These are phyloP conservation scores for Paramecium biaurelia DNA, from an alignment of 73 alveolate species.

Conservation along the genomic window DNA sequence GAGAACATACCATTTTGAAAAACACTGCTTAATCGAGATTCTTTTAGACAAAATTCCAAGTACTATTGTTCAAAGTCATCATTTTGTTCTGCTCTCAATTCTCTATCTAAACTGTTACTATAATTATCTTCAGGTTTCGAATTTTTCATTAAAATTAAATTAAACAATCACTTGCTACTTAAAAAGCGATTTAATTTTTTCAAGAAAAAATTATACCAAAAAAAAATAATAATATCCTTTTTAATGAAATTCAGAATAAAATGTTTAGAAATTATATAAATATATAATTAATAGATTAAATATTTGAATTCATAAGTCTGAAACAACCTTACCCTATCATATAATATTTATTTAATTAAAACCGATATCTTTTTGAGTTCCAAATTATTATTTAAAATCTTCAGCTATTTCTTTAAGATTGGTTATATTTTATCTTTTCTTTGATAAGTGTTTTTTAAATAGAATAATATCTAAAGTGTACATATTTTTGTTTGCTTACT, in stretches of 20 bases:
- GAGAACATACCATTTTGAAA: not conserved
- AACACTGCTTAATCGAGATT: not conserved
- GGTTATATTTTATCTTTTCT: not conserved
- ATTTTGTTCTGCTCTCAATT: not conserved
- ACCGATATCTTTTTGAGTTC: not conserved
- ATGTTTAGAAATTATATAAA: not conserved
- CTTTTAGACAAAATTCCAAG: not conserved
- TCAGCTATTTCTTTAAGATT: not conserved
- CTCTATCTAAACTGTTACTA: not conserved
- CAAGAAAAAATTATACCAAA: not conserved
- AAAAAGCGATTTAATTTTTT: not conserved
- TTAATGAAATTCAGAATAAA: not conserved
- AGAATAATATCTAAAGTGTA: no score
- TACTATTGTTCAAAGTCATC: constrained; percentile 28
- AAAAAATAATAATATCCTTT: not conserved
- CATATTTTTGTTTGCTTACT: no score
- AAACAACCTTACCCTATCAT: not conserved
- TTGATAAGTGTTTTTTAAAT: no score
- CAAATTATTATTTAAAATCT: no score
- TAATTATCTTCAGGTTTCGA: not conserved
- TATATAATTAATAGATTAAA: no score
- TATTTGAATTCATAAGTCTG: not conserved
- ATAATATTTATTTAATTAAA: no score
- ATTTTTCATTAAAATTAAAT: not conserved
- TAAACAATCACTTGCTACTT: not conserved